phyloP scores from a whole-genome alignment of 352 stramenopile genomes.

The Globisporangium paddicum region DNA sequence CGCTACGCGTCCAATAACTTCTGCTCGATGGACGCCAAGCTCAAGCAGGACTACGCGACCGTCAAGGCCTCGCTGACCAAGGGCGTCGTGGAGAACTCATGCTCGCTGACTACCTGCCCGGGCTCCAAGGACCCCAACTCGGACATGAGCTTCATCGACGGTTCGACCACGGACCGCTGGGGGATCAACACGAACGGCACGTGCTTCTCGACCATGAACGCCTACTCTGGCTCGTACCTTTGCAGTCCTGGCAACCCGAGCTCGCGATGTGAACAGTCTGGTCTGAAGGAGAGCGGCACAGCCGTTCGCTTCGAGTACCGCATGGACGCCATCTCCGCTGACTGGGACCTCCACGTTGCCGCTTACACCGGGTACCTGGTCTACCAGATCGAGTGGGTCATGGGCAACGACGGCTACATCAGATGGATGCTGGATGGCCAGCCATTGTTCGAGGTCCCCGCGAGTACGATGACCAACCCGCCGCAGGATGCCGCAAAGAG shows the following conservation, averaged over 20 bases:
- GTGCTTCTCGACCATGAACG: conserved; percentile 56
- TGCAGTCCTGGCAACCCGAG: conserved; percentile 62
- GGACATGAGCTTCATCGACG: conserved; percentile 49
- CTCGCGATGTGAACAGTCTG: conserved; percentile 35
- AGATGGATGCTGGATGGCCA: conserved; percentile 66
- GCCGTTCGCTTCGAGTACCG: conserved; percentile 63
- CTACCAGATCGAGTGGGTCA: conserved; percentile 75
- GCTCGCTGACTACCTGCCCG: conserved; percentile 34
- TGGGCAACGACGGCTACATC: conserved; percentile 49
- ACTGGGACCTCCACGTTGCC: conserved; percentile 58
- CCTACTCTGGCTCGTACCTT: conserved; percentile 55
- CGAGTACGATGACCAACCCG: conserved; percentile 42
- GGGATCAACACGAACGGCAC: conserved; percentile 66
- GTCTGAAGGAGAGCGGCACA: conserved; percentile 37
- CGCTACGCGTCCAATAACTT: conserved; percentile 56
- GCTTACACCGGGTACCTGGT: conserved; percentile 55
- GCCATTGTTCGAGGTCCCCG: conserved; percentile 84
- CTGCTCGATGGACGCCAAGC: conserved; percentile 24
- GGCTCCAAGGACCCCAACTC: conserved; percentile 43
- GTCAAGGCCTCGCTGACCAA: conserved; percentile 31
- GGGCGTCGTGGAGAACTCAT: conserved; percentile 45
- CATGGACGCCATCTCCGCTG: conserved; percentile 68
- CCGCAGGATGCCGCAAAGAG: conserved; percentile 34
- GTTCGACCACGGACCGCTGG: conserved; percentile 33
- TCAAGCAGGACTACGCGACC: conserved; percentile 37